A percentile compares a stretch with the other conserved stretches of the same genome.
Conservation (phyloP, 2,329 filamentous ascomycete species). For the Pestalotiopsis sp. region DNA sequence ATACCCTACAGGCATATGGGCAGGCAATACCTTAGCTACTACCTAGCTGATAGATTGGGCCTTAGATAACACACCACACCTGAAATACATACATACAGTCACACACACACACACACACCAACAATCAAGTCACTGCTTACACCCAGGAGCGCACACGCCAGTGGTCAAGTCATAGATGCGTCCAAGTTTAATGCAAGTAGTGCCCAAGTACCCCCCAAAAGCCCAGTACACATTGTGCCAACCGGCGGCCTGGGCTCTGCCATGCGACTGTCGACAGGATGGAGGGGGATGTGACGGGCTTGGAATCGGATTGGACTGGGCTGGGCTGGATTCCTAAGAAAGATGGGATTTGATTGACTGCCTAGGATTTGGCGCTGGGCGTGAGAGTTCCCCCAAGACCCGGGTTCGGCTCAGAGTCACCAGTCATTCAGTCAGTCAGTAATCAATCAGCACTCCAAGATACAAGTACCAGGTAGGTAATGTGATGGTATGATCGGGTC, state of each 20-base stretch:
- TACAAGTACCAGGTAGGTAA: neutral
- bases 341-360: neutral
- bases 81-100: neutral
- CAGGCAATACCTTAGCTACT: neutral
- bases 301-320: neutral
- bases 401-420: neutral
- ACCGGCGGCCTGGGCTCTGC: neutral
- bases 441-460: neutral
- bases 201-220: neutral
- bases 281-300: neutral
- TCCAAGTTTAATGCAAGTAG: neutral
- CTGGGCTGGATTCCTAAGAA: neutral
- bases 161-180: neutral
- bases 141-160: neutral
- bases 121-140: neutral
- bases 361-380: neutral
- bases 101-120: neutral
- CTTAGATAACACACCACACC: neutral
- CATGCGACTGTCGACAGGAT: neutral
- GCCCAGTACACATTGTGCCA: neutral
- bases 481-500: neutral
- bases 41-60: neutral
- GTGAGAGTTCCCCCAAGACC: conserved; percentile 1
- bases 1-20: neutral
- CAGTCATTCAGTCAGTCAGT: neutral